These are phyloP conservation scores for Aspergillus sparsus DNA, from an alignment of 495 filamentous ascomycete species.

Conservation along the genomic window DNA sequence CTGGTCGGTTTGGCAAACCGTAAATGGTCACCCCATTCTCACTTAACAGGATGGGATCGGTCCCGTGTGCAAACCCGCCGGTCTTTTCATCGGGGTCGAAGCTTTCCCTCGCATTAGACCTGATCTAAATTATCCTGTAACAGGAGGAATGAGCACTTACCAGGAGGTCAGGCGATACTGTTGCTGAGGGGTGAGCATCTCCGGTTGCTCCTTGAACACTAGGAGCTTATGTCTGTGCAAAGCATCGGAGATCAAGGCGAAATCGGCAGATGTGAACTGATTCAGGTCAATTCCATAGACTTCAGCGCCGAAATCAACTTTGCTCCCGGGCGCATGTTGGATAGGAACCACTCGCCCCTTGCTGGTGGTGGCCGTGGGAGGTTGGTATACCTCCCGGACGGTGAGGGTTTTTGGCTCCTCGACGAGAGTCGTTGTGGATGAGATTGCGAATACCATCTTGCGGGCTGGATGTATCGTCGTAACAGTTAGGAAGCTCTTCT, in stretches of 20 bases:
- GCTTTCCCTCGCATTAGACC: background rate
- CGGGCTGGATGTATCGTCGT: background rate
- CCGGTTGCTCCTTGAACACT: constrained; percentile 7
- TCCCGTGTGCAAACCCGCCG: constrained; percentile 5
- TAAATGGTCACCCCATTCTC: constrained; percentile 3
- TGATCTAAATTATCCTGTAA: too few species aligned
- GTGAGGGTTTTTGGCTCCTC: constrained; percentile 8
- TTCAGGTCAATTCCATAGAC: constrained; percentile 13
- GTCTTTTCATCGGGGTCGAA: constrained; percentile 8
- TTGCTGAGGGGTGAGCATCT: constrained; percentile 8
- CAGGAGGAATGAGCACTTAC: background rate
- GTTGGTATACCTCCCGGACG: constrained; percentile 1
- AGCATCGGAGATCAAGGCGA: constrained; percentile 7
- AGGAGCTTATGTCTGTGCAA: constrained; percentile 10
- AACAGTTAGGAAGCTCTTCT: background rate
- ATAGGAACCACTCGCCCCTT: constrained; percentile 10
- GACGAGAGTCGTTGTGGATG: constrained; percentile 5
- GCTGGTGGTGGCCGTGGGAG: constrained; percentile 6
- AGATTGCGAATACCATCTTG: constrained; percentile 12
- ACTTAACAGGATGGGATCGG: constrained; percentile 1
- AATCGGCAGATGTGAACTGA: background rate
- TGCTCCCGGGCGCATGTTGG: background rate
- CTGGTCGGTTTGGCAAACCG: constrained; percentile 6
- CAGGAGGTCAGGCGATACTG: constrained; percentile 6
- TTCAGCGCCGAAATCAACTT: constrained; percentile 11